A percentile compares a stretch with the other conserved stretches of the same genome.
Evolutionary conservation across 2,329 filamentous ascomycete species (phyloP).

Genomic region (Claviceps maximensis): DNA sequence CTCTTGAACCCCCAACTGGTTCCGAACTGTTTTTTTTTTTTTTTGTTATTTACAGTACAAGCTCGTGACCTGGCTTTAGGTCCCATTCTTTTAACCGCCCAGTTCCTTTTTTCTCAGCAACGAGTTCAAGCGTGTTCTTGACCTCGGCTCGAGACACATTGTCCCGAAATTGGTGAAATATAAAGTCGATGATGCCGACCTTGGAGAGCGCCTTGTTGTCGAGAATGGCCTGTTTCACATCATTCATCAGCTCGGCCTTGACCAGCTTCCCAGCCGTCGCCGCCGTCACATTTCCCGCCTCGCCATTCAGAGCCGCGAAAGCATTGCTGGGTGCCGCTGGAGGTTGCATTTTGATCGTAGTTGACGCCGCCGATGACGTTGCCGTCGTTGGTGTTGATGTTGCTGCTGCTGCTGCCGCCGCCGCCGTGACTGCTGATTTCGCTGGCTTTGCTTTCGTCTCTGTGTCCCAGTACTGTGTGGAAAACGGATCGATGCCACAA

Average conservation of each 20-base stretch:
- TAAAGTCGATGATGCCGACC: constrained; percentile 26
- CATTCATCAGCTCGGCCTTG: constrained; percentile 26
- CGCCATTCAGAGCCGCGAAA: constrained; percentile 21
- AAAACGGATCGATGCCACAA: constrained; percentile 67
- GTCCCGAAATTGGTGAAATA: constrained; percentile 26
- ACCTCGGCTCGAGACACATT: constrained; percentile 25
- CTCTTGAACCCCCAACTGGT: too few species aligned
- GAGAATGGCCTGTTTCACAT: constrained; percentile 28
- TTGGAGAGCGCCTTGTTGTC: constrained; percentile 27
- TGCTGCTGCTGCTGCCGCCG: constrained; percentile 3
- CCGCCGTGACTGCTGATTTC: not conserved
- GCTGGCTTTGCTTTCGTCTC: constrained; percentile 21
- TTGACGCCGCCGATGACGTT: constrained; percentile 7
- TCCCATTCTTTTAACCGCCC: constrained; percentile 26
- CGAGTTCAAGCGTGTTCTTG: constrained; percentile 27
- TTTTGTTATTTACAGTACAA: constrained; percentile 12
- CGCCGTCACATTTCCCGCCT: constrained; percentile 1
- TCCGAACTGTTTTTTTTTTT: not conserved
- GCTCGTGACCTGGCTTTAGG: constrained; percentile 26
- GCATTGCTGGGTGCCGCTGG: constrained; percentile 22
- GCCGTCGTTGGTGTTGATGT: constrained; percentile 7
- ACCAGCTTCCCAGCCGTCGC: constrained; percentile 17
- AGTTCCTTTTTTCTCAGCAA: constrained; percentile 26
- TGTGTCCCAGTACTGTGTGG: constrained; percentile 61
- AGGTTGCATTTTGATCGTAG: constrained; percentile 18